Evolutionary conservation across 2,329 filamentous ascomycete genomes (phyloP).

Genomic region (Sporothrix mexicana): DNA sequence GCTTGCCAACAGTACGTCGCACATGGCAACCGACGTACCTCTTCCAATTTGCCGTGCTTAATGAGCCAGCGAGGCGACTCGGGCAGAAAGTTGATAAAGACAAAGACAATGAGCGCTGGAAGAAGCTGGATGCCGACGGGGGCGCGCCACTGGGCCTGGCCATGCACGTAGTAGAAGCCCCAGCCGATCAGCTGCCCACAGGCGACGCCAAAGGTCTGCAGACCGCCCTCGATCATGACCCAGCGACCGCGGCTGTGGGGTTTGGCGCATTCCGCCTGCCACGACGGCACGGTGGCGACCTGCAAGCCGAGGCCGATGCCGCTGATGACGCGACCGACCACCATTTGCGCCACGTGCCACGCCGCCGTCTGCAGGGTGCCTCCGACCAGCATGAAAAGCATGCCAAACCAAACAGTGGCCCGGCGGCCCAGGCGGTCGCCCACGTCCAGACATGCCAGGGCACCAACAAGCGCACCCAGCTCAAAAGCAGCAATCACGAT

Average conservation of each 20-base stretch:
- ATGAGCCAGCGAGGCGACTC: constrained; percentile 58
- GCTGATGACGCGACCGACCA: too few relatives aligned
- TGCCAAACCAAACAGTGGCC: too few relatives aligned
- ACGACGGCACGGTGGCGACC: constrained; percentile 59
- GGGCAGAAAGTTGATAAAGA: constrained; percentile 49
- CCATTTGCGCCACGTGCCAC: too few relatives aligned
- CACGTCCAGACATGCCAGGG: too few relatives aligned
- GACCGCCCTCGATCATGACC: constrained; percentile 65
- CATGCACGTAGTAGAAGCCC: constrained; percentile 58
- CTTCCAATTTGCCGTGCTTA: neutral
- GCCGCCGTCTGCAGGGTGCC: too few relatives aligned
- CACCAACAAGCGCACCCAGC: too few relatives aligned
- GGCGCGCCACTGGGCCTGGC: constrained; percentile 62
- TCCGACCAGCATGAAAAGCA: too few relatives aligned
- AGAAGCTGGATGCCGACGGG: constrained; percentile 67
- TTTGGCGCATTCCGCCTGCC: constrained; percentile 65
- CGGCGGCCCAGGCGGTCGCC: too few relatives aligned
- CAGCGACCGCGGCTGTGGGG: constrained; percentile 63
- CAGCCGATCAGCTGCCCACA: constrained; percentile 67
- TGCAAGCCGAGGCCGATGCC: constrained; percentile 50
- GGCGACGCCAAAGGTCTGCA: constrained; percentile 63
- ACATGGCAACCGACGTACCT: neutral
- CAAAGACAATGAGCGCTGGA: constrained; percentile 40
- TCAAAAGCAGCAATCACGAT: too few relatives aligned
- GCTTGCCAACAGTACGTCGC: constrained; percentile 38